These are phyloP conservation scores for Scleroderma bovista DNA, from an alignment of 768 basidiomycete species.

Conservation along the genomic window DNA sequence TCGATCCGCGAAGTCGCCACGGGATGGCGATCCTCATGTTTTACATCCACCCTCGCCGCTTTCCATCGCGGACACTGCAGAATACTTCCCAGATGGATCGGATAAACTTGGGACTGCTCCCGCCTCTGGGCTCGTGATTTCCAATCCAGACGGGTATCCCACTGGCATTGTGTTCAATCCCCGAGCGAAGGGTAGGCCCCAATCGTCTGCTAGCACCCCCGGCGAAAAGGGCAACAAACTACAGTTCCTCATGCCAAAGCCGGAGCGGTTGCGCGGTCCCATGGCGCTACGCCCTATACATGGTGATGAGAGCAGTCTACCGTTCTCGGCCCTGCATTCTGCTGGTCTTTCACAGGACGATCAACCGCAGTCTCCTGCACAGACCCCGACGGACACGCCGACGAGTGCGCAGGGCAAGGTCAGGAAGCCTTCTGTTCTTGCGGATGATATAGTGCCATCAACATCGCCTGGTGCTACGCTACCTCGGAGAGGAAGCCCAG, in stretches of 20 bases:
- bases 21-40: constrained; percentile 37
- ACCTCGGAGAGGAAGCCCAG: constrained; percentile 21
- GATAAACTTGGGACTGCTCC: constrained; percentile 68
- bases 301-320: constrained; percentile 27
- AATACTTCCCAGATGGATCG: constrained; percentile 61
- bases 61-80: constrained; percentile 62
- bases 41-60: constrained; percentile 65
- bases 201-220: constrained; percentile 22
- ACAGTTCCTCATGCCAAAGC: constrained; percentile 25
- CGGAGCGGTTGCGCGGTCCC: constrained; percentile 23
- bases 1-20: constrained; percentile 51
- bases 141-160: constrained; percentile 89
- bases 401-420: constrained; percentile 17
- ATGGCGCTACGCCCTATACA: constrained; percentile 21
- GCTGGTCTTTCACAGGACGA: constrained; percentile 18
- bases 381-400: constrained; percentile 8
- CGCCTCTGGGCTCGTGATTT: constrained; percentile 83
- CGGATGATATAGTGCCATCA: constrained; percentile 16
- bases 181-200: constrained; percentile 34
- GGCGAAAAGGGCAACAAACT: constrained; percentile 40
- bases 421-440: constrained; percentile 27
- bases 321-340: constrained; percentile 26
- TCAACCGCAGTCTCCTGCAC: constrained; percentile 15
- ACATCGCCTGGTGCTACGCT: constrained; percentile 7
- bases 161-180: constrained; percentile 97